Evolutionary conservation across 345 rosid genomes (phyloP), one percentile per base, ranked within the genome.

Genomic region (Salix arbutifolia): DNA sequence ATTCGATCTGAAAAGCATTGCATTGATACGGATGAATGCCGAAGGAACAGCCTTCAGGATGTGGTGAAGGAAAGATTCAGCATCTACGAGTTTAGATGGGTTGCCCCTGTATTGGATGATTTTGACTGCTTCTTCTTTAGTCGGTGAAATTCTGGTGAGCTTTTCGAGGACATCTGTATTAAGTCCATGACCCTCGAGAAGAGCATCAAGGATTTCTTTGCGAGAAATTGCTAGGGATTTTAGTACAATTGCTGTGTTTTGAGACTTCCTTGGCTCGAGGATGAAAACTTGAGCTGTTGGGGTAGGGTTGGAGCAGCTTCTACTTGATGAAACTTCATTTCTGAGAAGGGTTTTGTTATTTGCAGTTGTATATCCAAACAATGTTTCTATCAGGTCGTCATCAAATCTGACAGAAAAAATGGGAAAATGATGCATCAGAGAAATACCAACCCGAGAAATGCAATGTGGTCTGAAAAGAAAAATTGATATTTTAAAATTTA

Each of bases 11-110:
- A 94, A 94, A 58, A 91, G 92, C 86, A 92, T 84, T 0, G 93
- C 89, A 11, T 87, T 85, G 58, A 90, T 77, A 0, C 92, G 85
- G 46, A 80, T 80, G 72, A 95, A 92, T 12, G 99, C 94, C 5
- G 86, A 83, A 56, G 99, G 97, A 71, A 89, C 82, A 0, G 89
- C 87, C 75, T 84, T 91, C 60, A 95, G 90, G 81, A 91, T 81
- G 75, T 85, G 71, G 84, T 80, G 83, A 44, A 92, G 78, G 78
- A 91, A 92, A 33, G 86, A 80, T 69, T 95, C 99, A 1, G 96
- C 97, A 60, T 87, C 89, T 13, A 94, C 91, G 7, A 95, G 94
- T 71, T 76, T 79, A 60, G 76, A 21, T 2, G 83, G 82, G 74
- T 85, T 76, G 28, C 88, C 96, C 23, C 65, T 79, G 84, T 89